Percentiles rank a stretch among this genome's conserved stretches.
Conservation (phyloP, 1,139 yeast species). For the Kodamaea plutei region DNA sequence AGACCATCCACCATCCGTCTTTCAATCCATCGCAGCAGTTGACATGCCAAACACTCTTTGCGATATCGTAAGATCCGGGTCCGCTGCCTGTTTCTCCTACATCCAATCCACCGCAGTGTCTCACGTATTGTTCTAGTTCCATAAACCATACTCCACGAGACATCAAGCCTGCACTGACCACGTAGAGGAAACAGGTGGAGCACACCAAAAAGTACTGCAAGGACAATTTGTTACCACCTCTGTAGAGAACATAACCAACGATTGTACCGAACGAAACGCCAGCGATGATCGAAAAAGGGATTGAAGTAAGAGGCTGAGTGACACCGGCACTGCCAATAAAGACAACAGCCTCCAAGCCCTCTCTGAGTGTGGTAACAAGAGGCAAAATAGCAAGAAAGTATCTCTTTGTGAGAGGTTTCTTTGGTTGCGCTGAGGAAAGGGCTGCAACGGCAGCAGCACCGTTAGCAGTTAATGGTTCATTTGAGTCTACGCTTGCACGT, state of each 20-base stretch:
- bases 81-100: constrained; percentile 48
- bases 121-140: constrained; percentile 40
- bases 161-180: constrained; percentile 45
- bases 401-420: constrained; percentile 23
- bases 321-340: constrained; percentile 47
- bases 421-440: constrained; percentile 1
- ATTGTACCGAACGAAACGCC: constrained; percentile 33
- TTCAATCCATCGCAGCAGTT: constrained; percentile 46
- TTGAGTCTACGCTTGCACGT: constrained; percentile 13
- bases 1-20: constrained; percentile 48
- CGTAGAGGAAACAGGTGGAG: constrained; percentile 40
- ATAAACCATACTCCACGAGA: constrained; percentile 47
- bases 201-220: constrained; percentile 38
- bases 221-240: constrained; percentile 40
- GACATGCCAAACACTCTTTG: constrained; percentile 45
- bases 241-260: constrained; percentile 36
- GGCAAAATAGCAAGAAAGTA: constrained; percentile 42
- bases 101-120: constrained; percentile 41
- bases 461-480: constrained; percentile 11
- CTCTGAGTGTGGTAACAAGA: constrained; percentile 44
- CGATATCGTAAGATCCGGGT: constrained; percentile 44
- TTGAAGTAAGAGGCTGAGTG: constrained; percentile 33
- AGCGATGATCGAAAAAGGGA: constrained; percentile 34
- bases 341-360: constrained; percentile 47
- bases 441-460: constrained; percentile 1